phyloP scores from a whole-genome alignment of 1,284 basidiomycete genomes.

The Chalciporus sp. region DNA sequence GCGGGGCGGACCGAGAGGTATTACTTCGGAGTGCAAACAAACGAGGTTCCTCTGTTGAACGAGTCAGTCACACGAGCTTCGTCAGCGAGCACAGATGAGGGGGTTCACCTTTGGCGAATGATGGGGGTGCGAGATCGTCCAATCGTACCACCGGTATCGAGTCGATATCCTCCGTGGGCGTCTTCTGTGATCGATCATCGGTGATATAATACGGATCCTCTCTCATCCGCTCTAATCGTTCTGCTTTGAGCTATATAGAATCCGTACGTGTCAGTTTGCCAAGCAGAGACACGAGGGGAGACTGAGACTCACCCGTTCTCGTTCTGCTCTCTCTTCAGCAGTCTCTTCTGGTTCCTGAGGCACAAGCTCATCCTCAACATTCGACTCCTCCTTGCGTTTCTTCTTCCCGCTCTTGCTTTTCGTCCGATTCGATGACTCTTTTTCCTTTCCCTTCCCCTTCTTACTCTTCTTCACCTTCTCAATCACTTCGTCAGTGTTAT shows the following conservation, averaged over 20 bases:
- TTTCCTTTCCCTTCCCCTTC: conserved; percentile 60
- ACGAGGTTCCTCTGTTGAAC: conserved; percentile 33
- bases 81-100: background rate
- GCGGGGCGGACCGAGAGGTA: conserved; percentile 31
- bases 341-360: conserved; percentile 47
- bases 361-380: conserved; percentile 29
- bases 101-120: conserved; percentile 34
- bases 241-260: conserved; percentile 69
- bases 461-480: conserved; percentile 43
- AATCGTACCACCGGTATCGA: conserved; percentile 83
- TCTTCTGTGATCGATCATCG: conserved; percentile 53
- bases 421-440: conserved; percentile 39
- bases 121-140: conserved; percentile 60
- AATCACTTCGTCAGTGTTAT: conserved; percentile 28
- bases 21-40: conserved; percentile 44
- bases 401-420: conserved; percentile 35
- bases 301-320: conserved; percentile 54
- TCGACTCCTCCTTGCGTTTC: conserved; percentile 36
- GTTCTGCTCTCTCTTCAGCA: conserved; percentile 56
- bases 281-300: background rate
- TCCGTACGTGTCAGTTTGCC: conserved; percentile 1
- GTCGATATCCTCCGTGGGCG: conserved; percentile 67
- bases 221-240: conserved; percentile 69
- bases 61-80: conserved; percentile 6
- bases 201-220: conserved; percentile 91